A percentile compares a stretch with the other conserved stretches of the same genome.
Evolutionary conservation across 1,284 basidiomycete genomes (phyloP).

Genomic region (Malassezia vespertilionis): DNA sequence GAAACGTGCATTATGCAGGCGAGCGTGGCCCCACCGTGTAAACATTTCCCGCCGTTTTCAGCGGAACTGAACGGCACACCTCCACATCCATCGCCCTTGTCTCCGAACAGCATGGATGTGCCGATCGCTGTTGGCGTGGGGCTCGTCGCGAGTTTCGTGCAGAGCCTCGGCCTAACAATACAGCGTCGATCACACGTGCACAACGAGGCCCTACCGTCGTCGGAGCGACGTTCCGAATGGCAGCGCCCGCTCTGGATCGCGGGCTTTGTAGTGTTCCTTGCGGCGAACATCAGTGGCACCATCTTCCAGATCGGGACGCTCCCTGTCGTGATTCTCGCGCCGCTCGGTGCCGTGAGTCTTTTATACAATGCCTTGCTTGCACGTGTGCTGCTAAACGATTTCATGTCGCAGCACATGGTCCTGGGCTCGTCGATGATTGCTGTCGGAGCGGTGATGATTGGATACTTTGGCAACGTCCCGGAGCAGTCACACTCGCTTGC

Average conservation of each 20-base stretch:
- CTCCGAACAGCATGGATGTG: slow-evolving; percentile 8
- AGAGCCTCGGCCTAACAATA: slow-evolving; percentile 76
- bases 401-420: slow-evolving; percentile 73
- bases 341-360: slow-evolving; percentile 78
- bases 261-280: slow-evolving; percentile 58
- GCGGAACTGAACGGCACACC: not conserved
- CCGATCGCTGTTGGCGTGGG: slow-evolving; percentile 53
- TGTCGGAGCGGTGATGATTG: slow-evolving; percentile 76
- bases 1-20: too few relatives aligned
- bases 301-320: slow-evolving; percentile 88
- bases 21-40: too few relatives aligned
- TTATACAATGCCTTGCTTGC: slow-evolving; percentile 93
- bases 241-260: slow-evolving; percentile 40
- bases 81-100: not conserved
- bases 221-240: slow-evolving; percentile 29
- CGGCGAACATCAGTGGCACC: slow-evolving; percentile 81
- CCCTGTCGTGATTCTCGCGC: slow-evolving; percentile 50
- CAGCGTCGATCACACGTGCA: slow-evolving; percentile 87
- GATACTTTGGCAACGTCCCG: slow-evolving; percentile 81
- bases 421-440: slow-evolving; percentile 77
- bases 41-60: too few relatives aligned
- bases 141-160: slow-evolving; percentile 74
- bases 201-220: slow-evolving; percentile 63
- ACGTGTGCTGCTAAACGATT: slow-evolving; percentile 69
- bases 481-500: slow-evolving; percentile 79